Conservation (phyloP, 345 rosid species). For the Syzygium oleosum region DNA sequence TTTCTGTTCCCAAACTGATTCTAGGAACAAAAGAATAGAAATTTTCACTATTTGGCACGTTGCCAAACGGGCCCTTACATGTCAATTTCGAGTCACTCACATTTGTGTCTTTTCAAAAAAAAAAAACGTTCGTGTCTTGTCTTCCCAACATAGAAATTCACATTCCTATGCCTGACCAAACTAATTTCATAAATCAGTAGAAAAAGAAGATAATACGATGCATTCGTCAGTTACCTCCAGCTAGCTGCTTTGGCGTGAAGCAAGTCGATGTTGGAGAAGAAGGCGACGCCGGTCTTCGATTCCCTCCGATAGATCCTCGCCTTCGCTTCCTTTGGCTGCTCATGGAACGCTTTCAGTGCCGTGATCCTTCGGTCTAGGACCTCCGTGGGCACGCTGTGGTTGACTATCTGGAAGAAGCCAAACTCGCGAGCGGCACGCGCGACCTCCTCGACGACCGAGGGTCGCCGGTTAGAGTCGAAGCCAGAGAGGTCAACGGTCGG, state of each 20-base stretch:
- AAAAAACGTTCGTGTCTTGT: neutral
- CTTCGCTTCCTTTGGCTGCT: constrained; percentile 30
- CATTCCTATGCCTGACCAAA: neutral
- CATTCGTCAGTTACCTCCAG: constrained; percentile 32
- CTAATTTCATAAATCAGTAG: constrained; percentile 13
- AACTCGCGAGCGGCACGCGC: constrained; percentile 20
- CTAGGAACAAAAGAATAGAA: too few relatives aligned
- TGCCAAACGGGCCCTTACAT: too few relatives aligned
- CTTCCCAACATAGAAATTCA: neutral
- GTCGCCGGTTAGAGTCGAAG: constrained; percentile 16
- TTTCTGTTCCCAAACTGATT: too few relatives aligned
- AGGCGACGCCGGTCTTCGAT: constrained; percentile 7
- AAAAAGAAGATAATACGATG: neutral
- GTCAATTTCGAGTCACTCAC: neutral
- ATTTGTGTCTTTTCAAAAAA: neutral
- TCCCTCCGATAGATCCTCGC: constrained; percentile 20
- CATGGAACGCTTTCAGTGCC: constrained; percentile 18
- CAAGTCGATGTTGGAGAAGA: constrained; percentile 36
- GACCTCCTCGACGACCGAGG: constrained; percentile 21
- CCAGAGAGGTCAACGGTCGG: constrained; percentile 38
- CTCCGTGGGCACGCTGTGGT: constrained; percentile 35
- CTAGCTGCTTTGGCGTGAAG: constrained; percentile 44
- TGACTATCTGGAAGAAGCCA: constrained; percentile 46
- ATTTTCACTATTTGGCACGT: too few relatives aligned
- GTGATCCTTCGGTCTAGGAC: constrained; percentile 17